Evolutionary conservation across 768 basidiomycete species (phyloP).

Genomic region (Termitomyces sp.): DNA sequence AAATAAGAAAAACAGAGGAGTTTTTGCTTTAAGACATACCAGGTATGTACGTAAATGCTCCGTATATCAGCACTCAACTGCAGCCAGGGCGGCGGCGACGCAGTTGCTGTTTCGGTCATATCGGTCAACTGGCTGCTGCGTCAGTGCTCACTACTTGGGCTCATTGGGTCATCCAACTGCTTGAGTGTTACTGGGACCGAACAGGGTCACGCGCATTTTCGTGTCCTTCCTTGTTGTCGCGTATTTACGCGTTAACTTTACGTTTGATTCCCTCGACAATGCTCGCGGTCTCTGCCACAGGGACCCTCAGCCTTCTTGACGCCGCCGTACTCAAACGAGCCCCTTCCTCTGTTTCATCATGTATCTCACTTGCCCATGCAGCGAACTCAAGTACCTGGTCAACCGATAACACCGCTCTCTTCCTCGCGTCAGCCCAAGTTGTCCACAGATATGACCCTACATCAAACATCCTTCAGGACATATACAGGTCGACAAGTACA

Average conservation of each 20-base stretch:
- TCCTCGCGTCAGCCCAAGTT: slow-evolving; percentile 41
- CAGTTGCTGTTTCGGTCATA: no score
- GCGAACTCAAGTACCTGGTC: slow-evolving; percentile 52
- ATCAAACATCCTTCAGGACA: slow-evolving; percentile 38
- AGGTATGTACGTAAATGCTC: no score
- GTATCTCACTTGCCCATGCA: slow-evolving; percentile 28
- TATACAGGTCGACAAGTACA: slow-evolving; percentile 32
- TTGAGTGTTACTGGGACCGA: no score
- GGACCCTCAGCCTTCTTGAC: slow-evolving; percentile 47
- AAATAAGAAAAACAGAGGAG: neutral
- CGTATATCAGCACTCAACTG: no score
- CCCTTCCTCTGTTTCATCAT: slow-evolving; percentile 37
- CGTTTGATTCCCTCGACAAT: slow-evolving; percentile 26
- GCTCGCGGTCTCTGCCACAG: slow-evolving; percentile 52
- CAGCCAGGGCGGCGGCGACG: no score
- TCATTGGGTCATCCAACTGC: no score
- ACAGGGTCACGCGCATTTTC: slow-evolving; percentile 12
- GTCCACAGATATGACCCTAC: slow-evolving; percentile 54
- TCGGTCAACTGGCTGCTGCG: no score
- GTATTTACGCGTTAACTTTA: slow-evolving; percentile 17
- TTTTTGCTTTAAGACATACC: no score
- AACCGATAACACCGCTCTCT: slow-evolving; percentile 50
- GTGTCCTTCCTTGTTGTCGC: slow-evolving; percentile 9
- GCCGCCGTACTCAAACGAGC: slow-evolving; percentile 42
- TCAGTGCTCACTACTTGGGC: no score